Evolutionary conservation across 2,329 filamentous ascomycete species (phyloP), one percentile per base, ranked within the genome.

Genomic region (Peltaster fructicola): DNA sequence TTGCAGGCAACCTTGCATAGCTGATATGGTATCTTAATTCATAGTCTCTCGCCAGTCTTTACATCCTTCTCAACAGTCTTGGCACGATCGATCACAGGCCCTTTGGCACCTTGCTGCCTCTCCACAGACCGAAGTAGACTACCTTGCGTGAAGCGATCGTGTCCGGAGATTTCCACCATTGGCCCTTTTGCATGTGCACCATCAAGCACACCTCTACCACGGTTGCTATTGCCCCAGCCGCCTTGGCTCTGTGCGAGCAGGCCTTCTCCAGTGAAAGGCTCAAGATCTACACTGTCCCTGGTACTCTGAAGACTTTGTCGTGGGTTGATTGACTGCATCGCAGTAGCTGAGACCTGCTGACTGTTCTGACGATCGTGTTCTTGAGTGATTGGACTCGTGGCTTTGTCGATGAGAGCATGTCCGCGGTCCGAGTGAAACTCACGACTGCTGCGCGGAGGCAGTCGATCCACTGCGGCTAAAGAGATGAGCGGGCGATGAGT

Each of bases 261-360:
- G 3, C 56, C 55, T 13, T 52, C 51, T 5, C 54, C 56, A 1
- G 56, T 57, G 27, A 61, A 61, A 2, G 51, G 23, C 12, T 29
- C 21, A 16, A 22, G 19, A 14, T 29, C 27, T 5, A 23, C 27
- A 20, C 27, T 19, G 7, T 23, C 21, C 11, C 24, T 23, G 14
- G 21, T 16, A 4, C 15, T 10, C n/a, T 23, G n/a, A 17, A 15
- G 12, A 11, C 14, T 23, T 16, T 13, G n/a, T 6, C 10, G 23
- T 5, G 17, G 17, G 17, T 6, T 33, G 32, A 20, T 38, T 31
- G 7, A 32, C 20, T 8, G 35, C 53, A 35, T 65, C 70, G 11
- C 73, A 42, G 2, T 73, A 54, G 6, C 61, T 69, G 2, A 66
- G 59, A 0, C 66, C 69, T 6, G 63, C 56, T 4, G 56, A 65